Evolutionary conservation across 108 stramenopile genomes (phyloP), one percentile per base, ranked within the genome.

Genomic region (Cyclotella choctawhatcheeana): DNA sequence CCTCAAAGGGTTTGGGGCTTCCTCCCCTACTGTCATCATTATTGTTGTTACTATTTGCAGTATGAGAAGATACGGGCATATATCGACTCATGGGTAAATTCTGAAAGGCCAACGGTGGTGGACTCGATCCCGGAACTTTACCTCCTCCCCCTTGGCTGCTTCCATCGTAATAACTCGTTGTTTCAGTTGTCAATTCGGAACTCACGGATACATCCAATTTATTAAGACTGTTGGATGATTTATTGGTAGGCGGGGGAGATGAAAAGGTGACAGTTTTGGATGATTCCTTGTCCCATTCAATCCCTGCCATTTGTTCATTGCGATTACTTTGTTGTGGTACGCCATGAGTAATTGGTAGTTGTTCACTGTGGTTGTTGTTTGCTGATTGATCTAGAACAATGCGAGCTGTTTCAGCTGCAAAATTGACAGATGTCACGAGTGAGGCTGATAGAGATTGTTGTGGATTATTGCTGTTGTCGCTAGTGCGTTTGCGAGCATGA

Each of bases 41-140:
- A n/a, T n/a, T n/a, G n/a, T n/a, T n/a, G n/a, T n/a, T n/a, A n/a
- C n/a, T n/a, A n/a, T n/a, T n/a, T n/a, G n/a, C n/a, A n/a, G n/a
- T 35, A 65, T 58, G 3, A 33, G 32, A n/a, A 68, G 60, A 64
- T 13, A 29, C 20, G 30, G 68, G 20, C 22, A 63, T 27, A 20
- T 60, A 25, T 56, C 77, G 72, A 40, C 50, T 54, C 72, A 79
- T 79, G 40, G 77, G 77, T 4, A 79, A 40, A 52, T 79, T 79
- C 33, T 73, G 66, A 32, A 79, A 79, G 12, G 77, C 77, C 0
- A 37, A 45, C 0, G 73, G 77, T 16, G 77, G 77, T 25, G 77
- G 77, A 51, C 33, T 44, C 25, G 51, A 59, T 1, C 22, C 18
- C 20, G 50, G 51, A 18, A n/a, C n/a, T n/a, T n/a, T n/a, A n/a